phyloP scores from a whole-genome alignment of 2,329 filamentous ascomycete genomes.

The Daldinia sp. region DNA sequence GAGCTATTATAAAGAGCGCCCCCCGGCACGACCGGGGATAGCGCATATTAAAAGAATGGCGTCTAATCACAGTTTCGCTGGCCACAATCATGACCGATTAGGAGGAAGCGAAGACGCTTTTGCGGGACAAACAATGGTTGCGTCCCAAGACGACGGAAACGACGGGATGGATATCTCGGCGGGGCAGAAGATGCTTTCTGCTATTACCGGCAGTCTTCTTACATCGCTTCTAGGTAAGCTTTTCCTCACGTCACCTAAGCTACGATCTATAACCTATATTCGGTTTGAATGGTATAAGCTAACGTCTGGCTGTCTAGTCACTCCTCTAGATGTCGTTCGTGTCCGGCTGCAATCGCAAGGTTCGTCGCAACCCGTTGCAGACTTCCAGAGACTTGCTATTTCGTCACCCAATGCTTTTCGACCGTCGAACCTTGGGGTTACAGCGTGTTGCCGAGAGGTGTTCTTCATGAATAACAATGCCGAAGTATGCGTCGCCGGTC shows the following conservation, averaged over 20 bases:
- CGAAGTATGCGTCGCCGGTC: conserved; percentile 80
- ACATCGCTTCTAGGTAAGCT: conserved; percentile 85
- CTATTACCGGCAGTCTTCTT: conserved; percentile 86
- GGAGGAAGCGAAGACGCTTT: conserved; percentile 47
- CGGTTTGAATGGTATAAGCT: conserved; percentile 12
- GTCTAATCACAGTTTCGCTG: conserved; percentile 38
- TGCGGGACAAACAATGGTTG: conserved; percentile 45
- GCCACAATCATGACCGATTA: conserved; percentile 52
- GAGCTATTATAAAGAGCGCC: conserved; percentile 34
- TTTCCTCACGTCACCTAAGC: conserved; percentile 6
- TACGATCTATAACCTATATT: neutral
- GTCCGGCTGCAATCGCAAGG: conserved; percentile 90
- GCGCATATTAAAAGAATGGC: conserved; percentile 39
- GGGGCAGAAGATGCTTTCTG: conserved; percentile 92
- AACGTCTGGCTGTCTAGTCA: conserved; percentile 65
- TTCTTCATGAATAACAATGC: conserved; percentile 92
- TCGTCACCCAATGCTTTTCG: conserved; percentile 73
- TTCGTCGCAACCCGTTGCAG: conserved; percentile 57
- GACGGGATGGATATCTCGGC: conserved; percentile 75
- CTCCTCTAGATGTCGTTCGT: conserved; percentile 94
- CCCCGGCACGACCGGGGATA: conserved; percentile 42
- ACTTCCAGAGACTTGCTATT: conserved; percentile 64
- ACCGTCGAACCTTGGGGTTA: conserved; percentile 83
- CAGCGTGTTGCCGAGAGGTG: conserved; percentile 93
- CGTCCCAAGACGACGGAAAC: conserved; percentile 49